Evolutionary conservation across 345 rosid genomes (phyloP).

Genomic region (Moricandia arvensis): DNA sequence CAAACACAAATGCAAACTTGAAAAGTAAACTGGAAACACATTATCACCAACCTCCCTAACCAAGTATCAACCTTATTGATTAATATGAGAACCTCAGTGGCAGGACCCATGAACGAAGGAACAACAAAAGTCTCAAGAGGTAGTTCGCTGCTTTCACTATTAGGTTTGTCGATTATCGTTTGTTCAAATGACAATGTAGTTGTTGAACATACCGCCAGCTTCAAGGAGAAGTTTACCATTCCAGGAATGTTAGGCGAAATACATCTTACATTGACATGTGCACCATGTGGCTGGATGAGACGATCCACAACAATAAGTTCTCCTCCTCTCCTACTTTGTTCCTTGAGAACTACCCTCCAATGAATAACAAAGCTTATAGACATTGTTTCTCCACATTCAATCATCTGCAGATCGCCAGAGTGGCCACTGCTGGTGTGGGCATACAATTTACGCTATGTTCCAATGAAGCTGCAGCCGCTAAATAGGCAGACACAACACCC

Average conservation of each 20-base stretch:
- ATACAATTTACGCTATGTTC: background rate
- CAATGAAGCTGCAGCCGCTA: background rate
- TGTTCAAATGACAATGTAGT: background rate
- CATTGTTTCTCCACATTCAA: background rate
- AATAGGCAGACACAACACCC: background rate
- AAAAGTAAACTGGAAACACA: background rate
- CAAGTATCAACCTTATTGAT: background rate
- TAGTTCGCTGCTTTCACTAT: background rate
- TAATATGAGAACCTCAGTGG: background rate
- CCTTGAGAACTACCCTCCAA: background rate
- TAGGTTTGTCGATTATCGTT: background rate
- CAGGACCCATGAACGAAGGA: background rate
- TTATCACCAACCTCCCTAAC: background rate
- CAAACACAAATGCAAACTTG: background rate
- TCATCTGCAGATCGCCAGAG: background rate
- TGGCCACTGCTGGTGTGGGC: background rate
- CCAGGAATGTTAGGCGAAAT: background rate
- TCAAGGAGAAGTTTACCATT: background rate
- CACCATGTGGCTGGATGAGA: background rate
- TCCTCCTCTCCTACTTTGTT: background rate
- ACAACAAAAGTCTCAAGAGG: background rate
- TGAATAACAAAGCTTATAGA: background rate
- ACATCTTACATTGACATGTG: background rate
- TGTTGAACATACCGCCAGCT: background rate
- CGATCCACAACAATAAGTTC: background rate